phyloP scores from a whole-genome alignment of 1,139 yeast genomes.

The Zygosaccharomyces pseudobailii region DNA sequence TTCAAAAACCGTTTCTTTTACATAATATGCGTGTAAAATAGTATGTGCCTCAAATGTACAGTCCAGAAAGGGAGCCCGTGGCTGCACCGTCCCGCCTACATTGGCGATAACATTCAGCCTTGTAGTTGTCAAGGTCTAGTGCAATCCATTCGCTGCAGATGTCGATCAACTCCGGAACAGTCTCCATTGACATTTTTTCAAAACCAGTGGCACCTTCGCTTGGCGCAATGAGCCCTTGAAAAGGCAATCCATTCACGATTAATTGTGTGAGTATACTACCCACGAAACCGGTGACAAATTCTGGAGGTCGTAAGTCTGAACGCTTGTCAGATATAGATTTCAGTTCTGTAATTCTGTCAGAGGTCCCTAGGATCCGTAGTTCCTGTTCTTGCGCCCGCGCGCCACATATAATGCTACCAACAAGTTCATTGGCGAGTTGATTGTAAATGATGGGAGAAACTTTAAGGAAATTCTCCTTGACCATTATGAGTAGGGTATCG shows the following conservation, averaged over 20 bases:
- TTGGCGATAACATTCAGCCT: conserved; percentile 23
- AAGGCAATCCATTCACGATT: conserved; percentile 8
- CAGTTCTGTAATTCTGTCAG: conserved; percentile 25
- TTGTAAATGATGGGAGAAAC: conserved; percentile 28
- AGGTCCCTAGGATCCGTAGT: conserved; percentile 25
- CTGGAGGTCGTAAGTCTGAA: conserved; percentile 29
- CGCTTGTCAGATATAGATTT: conserved; percentile 14
- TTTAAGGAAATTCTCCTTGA: conserved; percentile 28
- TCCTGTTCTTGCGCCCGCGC: background rate
- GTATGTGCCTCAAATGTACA: conserved; percentile 20
- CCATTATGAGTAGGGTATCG: conserved; percentile 18
- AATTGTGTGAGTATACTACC: conserved; percentile 26
- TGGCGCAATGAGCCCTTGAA: conserved; percentile 26
- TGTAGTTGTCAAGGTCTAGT: conserved; percentile 16
- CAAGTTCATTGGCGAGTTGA: conserved; percentile 9
- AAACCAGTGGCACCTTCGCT: conserved; percentile 36
- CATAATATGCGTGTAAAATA: background rate
- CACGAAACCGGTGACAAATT: conserved; percentile 31
- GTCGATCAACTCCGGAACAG: conserved; percentile 28
- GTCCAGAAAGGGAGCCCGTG: conserved; percentile 30
- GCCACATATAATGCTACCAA: conserved; percentile 1
- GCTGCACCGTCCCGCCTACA: conserved; percentile 31
- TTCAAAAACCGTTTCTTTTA: conserved; percentile 6
- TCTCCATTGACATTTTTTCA: conserved; percentile 27
- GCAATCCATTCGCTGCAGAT: conserved; percentile 14